These are phyloP conservation scores for Tuber microsphaerosporum DNA, from an alignment of 495 filamentous ascomycete species.

Conservation along the genomic window DNA sequence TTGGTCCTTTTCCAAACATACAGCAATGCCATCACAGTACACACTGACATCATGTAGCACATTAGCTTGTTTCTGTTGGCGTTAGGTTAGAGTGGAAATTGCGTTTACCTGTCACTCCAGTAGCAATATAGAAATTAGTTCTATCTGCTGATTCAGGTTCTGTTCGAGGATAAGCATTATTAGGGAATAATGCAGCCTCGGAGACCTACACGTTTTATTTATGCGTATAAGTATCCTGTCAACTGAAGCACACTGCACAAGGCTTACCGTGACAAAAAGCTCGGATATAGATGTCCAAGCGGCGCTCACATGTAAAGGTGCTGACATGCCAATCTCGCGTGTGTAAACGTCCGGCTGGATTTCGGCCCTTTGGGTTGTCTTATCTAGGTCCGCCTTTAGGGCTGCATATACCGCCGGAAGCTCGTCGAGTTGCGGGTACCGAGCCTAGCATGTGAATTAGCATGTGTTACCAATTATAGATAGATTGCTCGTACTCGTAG, in stretches of 20 bases:
- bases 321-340: conserved; percentile 64
- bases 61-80: background rate
- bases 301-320: conserved; percentile 87
- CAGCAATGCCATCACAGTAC: conserved; percentile 28
- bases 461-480: background rate
- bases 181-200: conserved; percentile 84
- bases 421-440: conserved; percentile 74
- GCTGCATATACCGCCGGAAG: conserved; percentile 85
- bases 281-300: conserved; percentile 87
- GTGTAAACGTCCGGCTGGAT: conserved; percentile 91
- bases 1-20: conserved; percentile 35
- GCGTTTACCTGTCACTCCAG: conserved; percentile 52
- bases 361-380: conserved; percentile 85
- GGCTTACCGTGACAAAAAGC: conserved; percentile 63
- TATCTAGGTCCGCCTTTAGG: conserved; percentile 87
- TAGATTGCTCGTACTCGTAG: conserved; percentile 51
- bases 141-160: conserved; percentile 77
- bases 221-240: background rate
- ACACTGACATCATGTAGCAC: conserved; percentile 17
- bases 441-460: conserved; percentile 35
- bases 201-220: conserved; percentile 51
- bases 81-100: background rate
- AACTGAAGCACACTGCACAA: background rate
- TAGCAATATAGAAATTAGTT: conserved; percentile 75
- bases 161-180: conserved; percentile 74